These are phyloP conservation scores for Suhomyces bokatorum DNA, from an alignment of 1,139 yeast species.

Conservation along the genomic window DNA sequence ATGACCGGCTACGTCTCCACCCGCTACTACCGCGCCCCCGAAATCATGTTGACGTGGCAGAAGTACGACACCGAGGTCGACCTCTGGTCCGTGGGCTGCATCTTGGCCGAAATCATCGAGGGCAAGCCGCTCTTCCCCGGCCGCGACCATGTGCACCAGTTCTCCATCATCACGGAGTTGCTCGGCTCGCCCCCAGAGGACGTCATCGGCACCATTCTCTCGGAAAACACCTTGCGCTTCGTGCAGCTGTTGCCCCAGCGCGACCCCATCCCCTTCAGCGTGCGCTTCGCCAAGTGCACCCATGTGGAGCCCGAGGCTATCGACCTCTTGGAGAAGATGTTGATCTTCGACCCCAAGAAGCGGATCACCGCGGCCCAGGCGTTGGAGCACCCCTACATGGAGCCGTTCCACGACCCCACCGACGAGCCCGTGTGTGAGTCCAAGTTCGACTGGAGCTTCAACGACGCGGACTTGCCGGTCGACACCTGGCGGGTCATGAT, in stretches of 20 bases:
- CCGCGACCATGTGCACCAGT: slow-evolving; percentile 97
- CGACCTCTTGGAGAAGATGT: slow-evolving; percentile 84
- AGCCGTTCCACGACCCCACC: slow-evolving; percentile 97
- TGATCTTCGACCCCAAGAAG: slow-evolving; percentile 91
- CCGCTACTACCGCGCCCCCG: slow-evolving; percentile 96
- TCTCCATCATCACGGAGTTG: slow-evolving; percentile 91
- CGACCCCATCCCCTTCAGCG: slow-evolving; percentile 84
- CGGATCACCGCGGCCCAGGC: slow-evolving; percentile 93
- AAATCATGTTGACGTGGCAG: slow-evolving; percentile 99
- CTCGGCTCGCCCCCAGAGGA: slow-evolving; percentile 96
- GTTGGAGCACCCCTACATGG: slow-evolving; percentile 84
- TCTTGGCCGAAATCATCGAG: slow-evolving; percentile 97
- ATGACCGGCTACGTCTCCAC: slow-evolving; percentile 99
- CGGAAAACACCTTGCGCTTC: slow-evolving; percentile 91
- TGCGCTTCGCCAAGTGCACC: slow-evolving; percentile 64
- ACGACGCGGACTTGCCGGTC: slow-evolving; percentile 95
- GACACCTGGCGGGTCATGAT: slow-evolving; percentile 99
- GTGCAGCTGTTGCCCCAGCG: slow-evolving; percentile 92
- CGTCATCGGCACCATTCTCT: slow-evolving; percentile 92
- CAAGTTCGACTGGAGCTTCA: slow-evolving; percentile 96
- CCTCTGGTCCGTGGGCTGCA: slow-evolving; percentile 99
- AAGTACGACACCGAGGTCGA: slow-evolving; percentile 98
- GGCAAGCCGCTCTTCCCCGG: slow-evolving; percentile 99
- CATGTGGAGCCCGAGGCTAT: slow-evolving; percentile 92
- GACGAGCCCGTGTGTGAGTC: slow-evolving; percentile 96